phyloP scores from a whole-genome alignment of 2,329 filamentous ascomycete genomes.

The Ceratocystis albifundus region DNA sequence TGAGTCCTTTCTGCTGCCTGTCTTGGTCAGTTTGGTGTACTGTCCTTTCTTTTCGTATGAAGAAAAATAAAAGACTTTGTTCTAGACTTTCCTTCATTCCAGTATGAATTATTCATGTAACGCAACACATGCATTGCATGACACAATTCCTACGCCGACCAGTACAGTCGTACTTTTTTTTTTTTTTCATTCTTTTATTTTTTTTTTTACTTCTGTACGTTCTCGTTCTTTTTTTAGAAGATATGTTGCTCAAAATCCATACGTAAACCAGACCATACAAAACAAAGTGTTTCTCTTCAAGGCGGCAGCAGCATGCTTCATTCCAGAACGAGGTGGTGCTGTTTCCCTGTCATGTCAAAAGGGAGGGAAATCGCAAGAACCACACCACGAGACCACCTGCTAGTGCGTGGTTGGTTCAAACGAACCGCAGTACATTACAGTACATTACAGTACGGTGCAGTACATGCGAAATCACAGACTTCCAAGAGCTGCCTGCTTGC shows the following conservation, averaged over 20 bases:
- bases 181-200: background rate
- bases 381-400: background rate
- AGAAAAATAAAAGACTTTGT: background rate
- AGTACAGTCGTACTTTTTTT: background rate
- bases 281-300: background rate
- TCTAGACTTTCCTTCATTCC: background rate
- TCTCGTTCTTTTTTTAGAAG: background rate
- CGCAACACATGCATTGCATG: background rate
- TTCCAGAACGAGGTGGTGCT: constrained; percentile 6
- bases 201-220: background rate
- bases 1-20: background rate
- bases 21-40: too few species aligned
- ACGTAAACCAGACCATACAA: background rate
- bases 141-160: background rate
- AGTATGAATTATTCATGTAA: background rate
- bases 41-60: too few species aligned
- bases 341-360: background rate
- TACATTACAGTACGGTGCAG: background rate
- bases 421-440: background rate
- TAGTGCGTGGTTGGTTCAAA: background rate
- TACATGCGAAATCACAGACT: too few species aligned
- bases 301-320: background rate
- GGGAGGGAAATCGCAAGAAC: background rate
- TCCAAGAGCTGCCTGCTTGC: background rate
- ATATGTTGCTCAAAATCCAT: too few species aligned